These are phyloP conservation scores for Ceratocystis harringtonii DNA, from an alignment of 2,329 filamentous ascomycete species.

Conservation along the genomic window DNA sequence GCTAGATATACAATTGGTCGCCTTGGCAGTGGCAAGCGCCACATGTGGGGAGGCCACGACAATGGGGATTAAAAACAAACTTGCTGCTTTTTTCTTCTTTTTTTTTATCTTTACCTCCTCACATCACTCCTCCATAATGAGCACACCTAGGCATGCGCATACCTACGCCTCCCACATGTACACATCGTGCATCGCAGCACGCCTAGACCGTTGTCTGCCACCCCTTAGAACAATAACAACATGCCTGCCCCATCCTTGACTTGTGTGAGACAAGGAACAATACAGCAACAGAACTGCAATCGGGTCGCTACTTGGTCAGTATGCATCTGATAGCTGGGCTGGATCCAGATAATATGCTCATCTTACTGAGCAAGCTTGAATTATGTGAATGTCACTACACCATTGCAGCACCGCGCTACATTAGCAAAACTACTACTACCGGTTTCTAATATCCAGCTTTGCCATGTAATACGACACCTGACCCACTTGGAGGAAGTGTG, in stretches of 20 bases:
- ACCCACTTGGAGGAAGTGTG: neutral
- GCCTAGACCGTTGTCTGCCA: neutral
- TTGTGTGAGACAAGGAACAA: neutral
- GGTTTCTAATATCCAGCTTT: neutral
- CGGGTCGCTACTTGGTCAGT: neutral
- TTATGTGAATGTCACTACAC: neutral
- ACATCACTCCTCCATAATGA: neutral
- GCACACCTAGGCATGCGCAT: neutral
- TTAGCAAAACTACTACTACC: neutral
- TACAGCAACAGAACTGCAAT: neutral
- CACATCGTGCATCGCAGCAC: neutral
- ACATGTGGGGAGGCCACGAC: neutral
- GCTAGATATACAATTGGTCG: neutral
- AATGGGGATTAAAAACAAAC: neutral
- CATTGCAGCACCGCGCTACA: neutral
- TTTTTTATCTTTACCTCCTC: too few relatives aligned
- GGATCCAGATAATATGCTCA: neutral
- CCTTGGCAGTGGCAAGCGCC: neutral
- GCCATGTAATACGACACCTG: neutral
- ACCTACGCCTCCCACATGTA: neutral
- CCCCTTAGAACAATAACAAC: neutral
- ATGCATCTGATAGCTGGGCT: neutral
- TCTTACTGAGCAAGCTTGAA: neutral
- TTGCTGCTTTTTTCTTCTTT: too few relatives aligned
- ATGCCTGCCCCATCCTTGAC: neutral